A percentile compares a stretch with the other conserved stretches of the same genome.
phyloP scores from a whole-genome alignment of 306 rosid species.

The Sphenostylis stenocarpa region DNA sequence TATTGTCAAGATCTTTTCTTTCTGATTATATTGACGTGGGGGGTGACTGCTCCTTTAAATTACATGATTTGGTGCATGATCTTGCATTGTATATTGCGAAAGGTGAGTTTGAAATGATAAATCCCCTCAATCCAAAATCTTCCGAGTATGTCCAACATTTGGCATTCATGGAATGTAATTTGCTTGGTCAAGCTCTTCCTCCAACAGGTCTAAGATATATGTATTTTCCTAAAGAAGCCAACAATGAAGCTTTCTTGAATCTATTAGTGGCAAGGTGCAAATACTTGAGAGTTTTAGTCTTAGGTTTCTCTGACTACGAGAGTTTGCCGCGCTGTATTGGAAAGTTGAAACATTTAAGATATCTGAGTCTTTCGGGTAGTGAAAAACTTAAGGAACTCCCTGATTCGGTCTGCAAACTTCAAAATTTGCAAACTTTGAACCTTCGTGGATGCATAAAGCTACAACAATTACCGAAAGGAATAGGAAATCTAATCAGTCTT shows the following conservation, averaged over 20 bases:
- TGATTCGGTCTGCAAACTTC: not conserved
- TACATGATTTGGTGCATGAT: not conserved
- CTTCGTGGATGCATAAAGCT: not conserved
- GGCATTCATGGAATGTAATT: not conserved
- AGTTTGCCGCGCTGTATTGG: not conserved
- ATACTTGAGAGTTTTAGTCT: not conserved
- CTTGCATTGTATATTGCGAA: not conserved
- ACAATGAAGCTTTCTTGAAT: not conserved
- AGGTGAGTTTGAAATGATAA: not conserved
- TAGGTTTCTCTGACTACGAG: not conserved
- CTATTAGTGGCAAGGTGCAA: not conserved
- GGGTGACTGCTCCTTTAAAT: rapidly evolving
- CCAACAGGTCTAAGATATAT: not conserved
- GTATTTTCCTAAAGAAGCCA: not conserved
- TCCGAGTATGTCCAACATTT: not conserved
- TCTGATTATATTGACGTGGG: rapidly evolving
- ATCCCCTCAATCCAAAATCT: not conserved
- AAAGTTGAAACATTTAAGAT: not conserved
- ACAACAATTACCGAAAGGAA: not conserved
- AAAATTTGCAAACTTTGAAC: not conserved
- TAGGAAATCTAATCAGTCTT: not conserved
- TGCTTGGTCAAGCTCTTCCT: not conserved
- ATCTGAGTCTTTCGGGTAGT: not conserved
- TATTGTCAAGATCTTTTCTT: not conserved
- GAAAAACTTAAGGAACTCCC: not conserved